A percentile compares a stretch with the other conserved stretches of the same genome.
Conservation (phyloP, 352 stramenopile genomes). For the Pythium pyrilobum region DNA sequence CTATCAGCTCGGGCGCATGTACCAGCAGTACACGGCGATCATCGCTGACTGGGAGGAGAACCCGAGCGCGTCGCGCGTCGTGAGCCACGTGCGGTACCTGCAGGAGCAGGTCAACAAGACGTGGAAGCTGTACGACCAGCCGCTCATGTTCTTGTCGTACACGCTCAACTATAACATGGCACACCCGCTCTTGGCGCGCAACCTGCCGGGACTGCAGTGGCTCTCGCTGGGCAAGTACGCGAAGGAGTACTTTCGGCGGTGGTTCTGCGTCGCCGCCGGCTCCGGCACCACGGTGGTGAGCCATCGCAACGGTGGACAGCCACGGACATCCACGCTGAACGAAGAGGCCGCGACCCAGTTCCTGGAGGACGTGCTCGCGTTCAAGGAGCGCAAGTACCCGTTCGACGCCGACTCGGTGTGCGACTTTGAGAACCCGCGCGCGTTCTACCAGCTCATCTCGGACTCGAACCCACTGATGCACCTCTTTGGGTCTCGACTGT, state of each 20-base stretch:
- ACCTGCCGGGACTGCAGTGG: slow-evolving; percentile 58
- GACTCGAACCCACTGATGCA: slow-evolving; percentile 75
- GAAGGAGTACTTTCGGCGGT: slow-evolving; percentile 68
- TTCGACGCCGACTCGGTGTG: slow-evolving; percentile 67
- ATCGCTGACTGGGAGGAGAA: slow-evolving; percentile 69
- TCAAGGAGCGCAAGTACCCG: slow-evolving; percentile 72
- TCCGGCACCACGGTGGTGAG: neutral
- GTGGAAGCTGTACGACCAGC: slow-evolving; percentile 75
- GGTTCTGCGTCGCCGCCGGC: slow-evolving; percentile 39
- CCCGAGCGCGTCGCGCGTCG: slow-evolving; percentile 30
- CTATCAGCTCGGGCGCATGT: slow-evolving; percentile 76
- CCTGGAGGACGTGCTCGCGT: slow-evolving; percentile 64
- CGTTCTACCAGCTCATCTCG: slow-evolving; percentile 74
- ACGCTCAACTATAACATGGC: slow-evolving; percentile 73
- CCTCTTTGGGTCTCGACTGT: slow-evolving; percentile 62
- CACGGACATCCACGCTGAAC: slow-evolving; percentile 21
- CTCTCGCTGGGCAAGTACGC: slow-evolving; percentile 70
- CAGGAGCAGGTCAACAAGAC: slow-evolving; percentile 56
- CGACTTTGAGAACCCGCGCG: slow-evolving; percentile 70
- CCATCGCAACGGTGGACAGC: neutral
- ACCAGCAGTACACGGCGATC: slow-evolving; percentile 67
- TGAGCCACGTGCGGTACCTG: slow-evolving; percentile 55
- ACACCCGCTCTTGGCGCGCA: slow-evolving; percentile 35
- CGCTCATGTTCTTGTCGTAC: slow-evolving; percentile 64
- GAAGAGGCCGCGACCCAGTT: slow-evolving; percentile 62